Base-by-base conservation (phyloP, 768 basidiomycete genomes). In the Guyanaporus albipodus region DNA sequence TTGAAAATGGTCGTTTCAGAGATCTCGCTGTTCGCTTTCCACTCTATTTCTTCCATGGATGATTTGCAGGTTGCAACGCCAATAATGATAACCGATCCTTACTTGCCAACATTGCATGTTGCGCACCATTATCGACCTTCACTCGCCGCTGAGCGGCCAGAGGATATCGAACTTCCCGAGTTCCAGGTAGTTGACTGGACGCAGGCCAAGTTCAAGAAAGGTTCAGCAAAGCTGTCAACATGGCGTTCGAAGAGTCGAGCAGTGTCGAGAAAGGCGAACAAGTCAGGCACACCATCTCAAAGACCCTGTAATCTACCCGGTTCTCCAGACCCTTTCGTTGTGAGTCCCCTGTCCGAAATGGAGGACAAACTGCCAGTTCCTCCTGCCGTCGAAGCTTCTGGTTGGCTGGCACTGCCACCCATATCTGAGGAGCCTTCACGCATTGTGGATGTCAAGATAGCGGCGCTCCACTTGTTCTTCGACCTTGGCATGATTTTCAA, bases 401-500 rank as follows among this genome's bases (percentile, higher is more conserved):
- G 59, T 38, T 40, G 28, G 17, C 18, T 61, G 23, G 33, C 10
- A 6, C 15, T 33, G 17, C 14, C 44, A 2, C 45, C 23, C 18
- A 10, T 46, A 27, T 34, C 48, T 12, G 38, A 40, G 21, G 40
- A 53, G 27, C 37, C 18, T 3, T 17, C 49, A 41, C 18, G 34
- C 26, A 42, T 49, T 48, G n/a, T 64, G 29, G 58, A 69, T 5
- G 40, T 80, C 26, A 69, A 75, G 23, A 57, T 79, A 8, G 69
- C 70, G 9, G 85, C 91, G 9, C 55, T 94, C 9, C 91, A 92
- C 57, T 33, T 87, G n/a, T 89, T 91, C 58, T 42, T 88, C 22
- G 90, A 94, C 61, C 67, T 90, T 37, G 75, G 66, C 27, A 61
- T 70, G 44, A 53, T 73, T 17, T 53, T 79, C 40, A 59, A 70